Percentiles rank a stretch among this genome's conserved stretches.
Evolutionary conservation across 768 basidiomycete genomes (phyloP).

Genomic region (Kwoniella sp.): DNA sequence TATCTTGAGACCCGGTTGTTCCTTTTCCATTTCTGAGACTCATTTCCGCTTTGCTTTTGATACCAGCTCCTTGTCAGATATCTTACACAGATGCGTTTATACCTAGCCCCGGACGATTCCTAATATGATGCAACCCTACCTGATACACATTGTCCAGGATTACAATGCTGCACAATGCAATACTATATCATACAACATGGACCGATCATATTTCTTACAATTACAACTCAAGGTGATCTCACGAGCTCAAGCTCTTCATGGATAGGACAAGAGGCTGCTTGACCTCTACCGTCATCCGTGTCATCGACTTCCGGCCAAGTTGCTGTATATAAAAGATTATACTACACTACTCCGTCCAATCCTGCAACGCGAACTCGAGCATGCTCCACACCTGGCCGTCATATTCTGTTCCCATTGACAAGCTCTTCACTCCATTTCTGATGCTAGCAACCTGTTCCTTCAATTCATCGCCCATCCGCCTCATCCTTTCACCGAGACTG

Average conservation of each 20-base stretch:
- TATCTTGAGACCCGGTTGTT: background rate
- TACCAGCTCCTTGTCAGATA: background rate
- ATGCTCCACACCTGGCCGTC: constrained; percentile 34
- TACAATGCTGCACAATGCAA: background rate
- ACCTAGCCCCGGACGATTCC: background rate
- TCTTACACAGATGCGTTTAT: background rate
- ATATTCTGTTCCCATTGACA: constrained; percentile 7
- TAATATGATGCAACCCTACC: background rate
- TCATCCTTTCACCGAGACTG: constrained; percentile 9
- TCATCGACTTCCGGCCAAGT: too few relatives aligned
- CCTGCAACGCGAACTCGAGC: constrained; percentile 32
- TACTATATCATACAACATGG: background rate
- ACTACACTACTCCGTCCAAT: constrained; percentile 28
- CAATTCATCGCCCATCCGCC: constrained; percentile 20
- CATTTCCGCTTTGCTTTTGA: background rate
- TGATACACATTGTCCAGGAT: too few relatives aligned
- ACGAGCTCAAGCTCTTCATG: too few relatives aligned
- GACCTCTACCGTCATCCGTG: too few relatives aligned
- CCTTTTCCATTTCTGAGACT: background rate
- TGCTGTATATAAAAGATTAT: too few relatives aligned
- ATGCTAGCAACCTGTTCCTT: constrained; percentile 17
- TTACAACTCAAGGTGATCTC: too few relatives aligned
- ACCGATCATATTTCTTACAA: too few relatives aligned
- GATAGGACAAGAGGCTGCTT: too few relatives aligned
- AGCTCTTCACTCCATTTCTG: constrained; percentile 28